These are phyloP conservation scores for Cydonia oblonga DNA, from an alignment of 331 rosid species.

Conservation along the genomic window DNA sequence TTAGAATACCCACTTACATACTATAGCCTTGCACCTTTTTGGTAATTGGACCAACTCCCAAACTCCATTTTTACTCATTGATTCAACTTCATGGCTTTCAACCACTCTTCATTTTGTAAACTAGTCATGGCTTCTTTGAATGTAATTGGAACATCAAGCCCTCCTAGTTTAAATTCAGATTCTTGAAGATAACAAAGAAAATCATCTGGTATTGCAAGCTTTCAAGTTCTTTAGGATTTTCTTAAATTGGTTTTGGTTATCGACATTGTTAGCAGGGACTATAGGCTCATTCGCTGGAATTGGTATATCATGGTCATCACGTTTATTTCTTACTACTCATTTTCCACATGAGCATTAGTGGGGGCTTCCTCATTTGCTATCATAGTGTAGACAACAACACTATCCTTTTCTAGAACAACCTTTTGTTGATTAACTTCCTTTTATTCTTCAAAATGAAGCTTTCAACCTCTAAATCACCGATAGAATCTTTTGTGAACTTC, in stretches of 20 bases:
- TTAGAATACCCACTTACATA: too few relatives aligned
- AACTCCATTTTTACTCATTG: too few relatives aligned
- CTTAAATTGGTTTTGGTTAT: neutral
- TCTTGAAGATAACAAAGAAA: too few relatives aligned
- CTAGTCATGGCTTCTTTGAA: too few relatives aligned
- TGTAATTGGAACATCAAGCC: too few relatives aligned
- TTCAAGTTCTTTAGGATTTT: neutral
- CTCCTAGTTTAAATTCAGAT: too few relatives aligned
- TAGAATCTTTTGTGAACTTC: neutral
- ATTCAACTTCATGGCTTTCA: too few relatives aligned
- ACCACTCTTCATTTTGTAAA: too few relatives aligned
- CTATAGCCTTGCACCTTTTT: too few relatives aligned
- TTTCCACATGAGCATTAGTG: neutral
- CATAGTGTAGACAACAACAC: too few relatives aligned
- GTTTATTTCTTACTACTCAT: neutral
- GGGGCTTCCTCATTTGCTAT: neutral
- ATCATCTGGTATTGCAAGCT: too few relatives aligned
- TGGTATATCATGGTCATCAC: neutral
- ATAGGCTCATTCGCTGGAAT: neutral
- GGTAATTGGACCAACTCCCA: too few relatives aligned
- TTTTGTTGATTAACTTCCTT: neutral
- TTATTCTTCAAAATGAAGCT: neutral
- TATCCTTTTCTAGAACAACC: neutral
- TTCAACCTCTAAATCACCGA: neutral
- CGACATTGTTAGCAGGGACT: neutral